These are phyloP conservation scores for Coemansia sp. DNA, from an alignment of 192 early-diverging fungal genomes.

Conservation along the genomic window DNA sequence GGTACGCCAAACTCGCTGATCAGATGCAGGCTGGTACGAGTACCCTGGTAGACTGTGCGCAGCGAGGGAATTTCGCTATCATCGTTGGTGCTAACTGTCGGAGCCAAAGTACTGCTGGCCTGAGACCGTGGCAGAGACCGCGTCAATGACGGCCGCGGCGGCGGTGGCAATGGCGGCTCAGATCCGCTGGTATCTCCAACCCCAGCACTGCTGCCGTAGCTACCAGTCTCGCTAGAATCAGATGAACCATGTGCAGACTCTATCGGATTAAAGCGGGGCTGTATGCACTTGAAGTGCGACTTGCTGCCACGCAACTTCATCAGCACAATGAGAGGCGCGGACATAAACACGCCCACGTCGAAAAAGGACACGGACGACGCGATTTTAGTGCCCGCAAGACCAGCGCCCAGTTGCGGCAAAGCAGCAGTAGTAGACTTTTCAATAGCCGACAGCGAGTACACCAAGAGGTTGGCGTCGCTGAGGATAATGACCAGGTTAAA, in stretches of 20 bases:
- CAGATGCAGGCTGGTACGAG: slow-evolving; percentile 29
- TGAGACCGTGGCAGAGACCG: slow-evolving; percentile 1
- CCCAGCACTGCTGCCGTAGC: background rate
- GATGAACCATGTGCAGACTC: slow-evolving; percentile 9
- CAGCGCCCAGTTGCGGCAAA: slow-evolving; percentile 11
- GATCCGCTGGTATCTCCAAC: background rate
- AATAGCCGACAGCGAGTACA: slow-evolving; percentile 40
- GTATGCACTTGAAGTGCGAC: slow-evolving; percentile 58
- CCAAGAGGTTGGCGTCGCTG: slow-evolving; percentile 43
- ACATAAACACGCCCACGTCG: slow-evolving; percentile 45
- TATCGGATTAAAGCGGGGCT: slow-evolving; percentile 20
- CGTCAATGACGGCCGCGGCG: background rate
- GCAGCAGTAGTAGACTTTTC: slow-evolving; percentile 26
- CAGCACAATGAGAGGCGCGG: slow-evolving; percentile 43
- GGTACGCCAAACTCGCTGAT: slow-evolving; percentile 55
- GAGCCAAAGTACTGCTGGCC: background rate
- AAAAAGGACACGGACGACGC: slow-evolving; percentile 52
- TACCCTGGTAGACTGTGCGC: slow-evolving; percentile 42
- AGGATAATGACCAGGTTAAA: slow-evolving; percentile 46
- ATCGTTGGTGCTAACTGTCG: background rate
- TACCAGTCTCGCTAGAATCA: slow-evolving; percentile 17
- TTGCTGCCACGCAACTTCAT: slow-evolving; percentile 49
- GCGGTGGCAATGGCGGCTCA: background rate
- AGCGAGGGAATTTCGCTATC: slow-evolving; percentile 10
- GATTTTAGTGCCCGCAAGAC: slow-evolving; percentile 35